Conservation (phyloP, 2,329 filamentous ascomycete species). For the Aspergillus ochraceus region DNA sequence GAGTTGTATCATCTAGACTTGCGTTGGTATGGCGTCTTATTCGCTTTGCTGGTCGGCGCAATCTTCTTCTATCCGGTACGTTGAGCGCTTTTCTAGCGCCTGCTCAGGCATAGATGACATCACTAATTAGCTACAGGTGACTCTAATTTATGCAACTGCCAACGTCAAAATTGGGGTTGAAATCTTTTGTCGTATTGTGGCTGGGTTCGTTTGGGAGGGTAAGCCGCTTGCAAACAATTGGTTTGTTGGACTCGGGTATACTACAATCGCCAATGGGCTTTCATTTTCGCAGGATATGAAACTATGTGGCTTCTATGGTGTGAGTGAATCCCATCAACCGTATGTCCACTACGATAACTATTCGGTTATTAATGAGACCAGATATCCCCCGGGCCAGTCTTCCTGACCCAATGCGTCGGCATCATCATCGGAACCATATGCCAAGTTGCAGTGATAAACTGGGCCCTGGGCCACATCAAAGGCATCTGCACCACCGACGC, state of each 20-base stretch:
- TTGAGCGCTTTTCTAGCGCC: not conserved
- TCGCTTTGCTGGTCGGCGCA: conserved; percentile 21
- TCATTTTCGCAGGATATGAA: conserved; percentile 32
- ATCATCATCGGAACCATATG: conserved; percentile 48
- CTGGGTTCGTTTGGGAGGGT: conserved; percentile 30
- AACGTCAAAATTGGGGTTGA: conserved; percentile 32
- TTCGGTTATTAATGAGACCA: conserved; percentile 27
- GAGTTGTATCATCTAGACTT: conserved; percentile 27
- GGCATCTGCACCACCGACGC: conserved; percentile 53
- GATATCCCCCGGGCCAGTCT: conserved; percentile 47
- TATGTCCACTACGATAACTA: not conserved
- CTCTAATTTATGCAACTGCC: conserved; percentile 25
- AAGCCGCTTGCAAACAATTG: conserved; percentile 30
- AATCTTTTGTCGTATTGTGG: conserved; percentile 29
- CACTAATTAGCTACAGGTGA: conserved; percentile 12
- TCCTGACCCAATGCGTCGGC: conserved; percentile 50
- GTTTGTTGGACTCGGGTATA: conserved; percentile 29
- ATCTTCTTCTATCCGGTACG: conserved; percentile 25
- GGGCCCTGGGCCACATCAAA: conserved; percentile 45
- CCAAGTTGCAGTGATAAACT: conserved; percentile 48
- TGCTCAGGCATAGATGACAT: not conserved
- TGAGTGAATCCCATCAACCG: not conserved
- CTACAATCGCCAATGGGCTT: conserved; percentile 25
- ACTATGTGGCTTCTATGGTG: conserved; percentile 24
- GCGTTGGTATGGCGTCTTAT: conserved; percentile 27